Base-by-base conservation (phyloP, 73 alveolate genomes). In the Stentor coeruleus region DNA sequence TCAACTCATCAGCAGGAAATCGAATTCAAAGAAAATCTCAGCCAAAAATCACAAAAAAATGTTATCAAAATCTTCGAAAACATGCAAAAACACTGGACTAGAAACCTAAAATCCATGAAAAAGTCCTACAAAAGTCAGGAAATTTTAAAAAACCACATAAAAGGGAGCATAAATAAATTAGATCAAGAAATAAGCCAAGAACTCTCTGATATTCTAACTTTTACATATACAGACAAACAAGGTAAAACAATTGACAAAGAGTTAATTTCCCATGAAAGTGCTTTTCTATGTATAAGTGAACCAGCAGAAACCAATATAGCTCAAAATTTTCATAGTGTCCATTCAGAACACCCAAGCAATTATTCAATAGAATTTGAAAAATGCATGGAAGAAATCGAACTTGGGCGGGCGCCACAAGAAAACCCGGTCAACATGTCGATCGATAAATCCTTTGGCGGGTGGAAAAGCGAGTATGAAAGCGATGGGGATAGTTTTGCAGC, bases 381-480 rank as follows among this genome's bases (percentile, higher is more conserved):
- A 49, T 49, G 66, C 66, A 49, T 49, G 66, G 66, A 6, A 6
- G 66, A 49, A 20, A 6, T 49, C 66, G 66, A 49, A 6, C 6
- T 49, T 6, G 6, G 6, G 28, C 66, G 66, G 28, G 28, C 6
- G 66, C 66, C 6, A 20, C 66, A 6, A 49, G 6, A 6, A 49
- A 49, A 49, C 66, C 28, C 28, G 66, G n/a, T n/a, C n/a, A 49
- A 49, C 66, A 49, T 49, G 6, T 49, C 66, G 20, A 49, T 49
- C 6, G 66, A 49, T 11, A 49, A 49, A 20, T 49, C 66, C 66
- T 49, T 49, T 20, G 66, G 66, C 66, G 66, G 66, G 66, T 49
- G 66, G 66, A 49, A 49, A 49, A 49, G 66, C 66, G 66, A 49
- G 20, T 49, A 49, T 20, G 66, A 49, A 11, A 11, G 28, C 6